Conservation (phyloP, 163 green algal species). For the Chlorella variabilis region DNA sequence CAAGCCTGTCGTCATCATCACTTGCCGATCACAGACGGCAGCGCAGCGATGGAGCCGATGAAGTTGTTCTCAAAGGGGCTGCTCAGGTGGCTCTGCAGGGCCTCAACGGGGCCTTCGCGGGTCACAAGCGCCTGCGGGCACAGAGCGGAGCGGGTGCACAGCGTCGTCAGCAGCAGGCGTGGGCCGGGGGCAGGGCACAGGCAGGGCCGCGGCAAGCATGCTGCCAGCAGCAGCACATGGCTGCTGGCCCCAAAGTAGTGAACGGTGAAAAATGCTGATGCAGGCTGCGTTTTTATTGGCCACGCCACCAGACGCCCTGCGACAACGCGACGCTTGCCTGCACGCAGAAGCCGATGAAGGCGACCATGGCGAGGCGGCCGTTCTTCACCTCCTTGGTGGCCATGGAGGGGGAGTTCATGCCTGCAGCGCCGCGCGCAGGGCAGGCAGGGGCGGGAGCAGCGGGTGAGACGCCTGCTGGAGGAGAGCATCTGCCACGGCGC, state of each 20-base stretch:
- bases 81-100: conserved; percentile 47
- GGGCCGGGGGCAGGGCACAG: too few relatives aligned
- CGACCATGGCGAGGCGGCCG: conserved; percentile 96
- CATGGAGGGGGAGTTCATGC: conserved; percentile 84
- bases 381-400: conserved; percentile 98
- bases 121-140: conserved; percentile 50
- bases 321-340: conserved; percentile 58
- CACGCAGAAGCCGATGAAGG: conserved; percentile 84
- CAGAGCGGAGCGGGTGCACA: not conserved
- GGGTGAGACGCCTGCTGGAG: not conserved
- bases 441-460: not conserved
- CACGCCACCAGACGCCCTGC: too few relatives aligned
- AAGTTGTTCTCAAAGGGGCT: conserved; percentile 55
- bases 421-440: conserved; percentile 32
- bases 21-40: conserved; percentile 52
- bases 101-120: conserved; percentile 68
- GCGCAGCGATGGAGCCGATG: conserved; percentile 39
- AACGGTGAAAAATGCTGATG: too few relatives aligned
- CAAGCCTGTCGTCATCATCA: too few relatives aligned
- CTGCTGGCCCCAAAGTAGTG: not conserved
- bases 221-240: not conserved
- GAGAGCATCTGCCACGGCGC: too few relatives aligned
- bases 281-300: too few relatives aligned
- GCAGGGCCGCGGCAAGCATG: too few relatives aligned
- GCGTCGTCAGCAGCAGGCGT: not conserved